These are phyloP conservation scores for Balansia obtecta DNA, from an alignment of 2,329 filamentous ascomycete species.

Conservation along the genomic window DNA sequence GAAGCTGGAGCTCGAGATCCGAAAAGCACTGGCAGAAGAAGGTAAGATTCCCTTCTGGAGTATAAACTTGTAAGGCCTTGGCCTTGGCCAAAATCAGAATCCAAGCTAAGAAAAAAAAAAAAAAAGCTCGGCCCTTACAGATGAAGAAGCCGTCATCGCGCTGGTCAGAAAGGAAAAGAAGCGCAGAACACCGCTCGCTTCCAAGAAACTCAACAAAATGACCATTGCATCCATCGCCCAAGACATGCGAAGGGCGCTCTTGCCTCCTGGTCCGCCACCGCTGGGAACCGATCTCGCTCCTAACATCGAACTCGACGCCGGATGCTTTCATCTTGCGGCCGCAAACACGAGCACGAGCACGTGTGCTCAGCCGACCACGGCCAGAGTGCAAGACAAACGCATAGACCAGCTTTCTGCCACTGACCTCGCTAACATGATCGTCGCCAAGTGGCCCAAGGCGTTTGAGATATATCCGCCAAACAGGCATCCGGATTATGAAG, in stretches of 20 bases:
- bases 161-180: not conserved
- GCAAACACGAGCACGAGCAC: too few relatives aligned
- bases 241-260: not conserved
- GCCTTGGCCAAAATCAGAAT: too few relatives aligned
- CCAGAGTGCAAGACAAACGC: not conserved
- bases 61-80: not conserved
- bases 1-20: not conserved
- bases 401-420: not conserved
- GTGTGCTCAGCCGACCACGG: too few relatives aligned
- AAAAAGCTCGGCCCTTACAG: not conserved
- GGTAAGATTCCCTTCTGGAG: not conserved
- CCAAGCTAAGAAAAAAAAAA: too few relatives aligned
- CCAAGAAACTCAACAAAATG: not conserved
- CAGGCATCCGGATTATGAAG: not conserved
- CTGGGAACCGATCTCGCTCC: constrained; percentile 1
- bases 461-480: not conserved
- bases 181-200: not conserved
- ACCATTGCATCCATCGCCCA: constrained; percentile 2
- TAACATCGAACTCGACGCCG: not conserved
- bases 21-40: not conserved
- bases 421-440: not conserved
- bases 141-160: not conserved
- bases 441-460: not conserved
- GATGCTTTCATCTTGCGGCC: too few relatives aligned
- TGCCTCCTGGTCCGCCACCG: not conserved